phyloP scores from a whole-genome alignment of 2,329 filamentous ascomycete species.

The Arachnomyces sp. region DNA sequence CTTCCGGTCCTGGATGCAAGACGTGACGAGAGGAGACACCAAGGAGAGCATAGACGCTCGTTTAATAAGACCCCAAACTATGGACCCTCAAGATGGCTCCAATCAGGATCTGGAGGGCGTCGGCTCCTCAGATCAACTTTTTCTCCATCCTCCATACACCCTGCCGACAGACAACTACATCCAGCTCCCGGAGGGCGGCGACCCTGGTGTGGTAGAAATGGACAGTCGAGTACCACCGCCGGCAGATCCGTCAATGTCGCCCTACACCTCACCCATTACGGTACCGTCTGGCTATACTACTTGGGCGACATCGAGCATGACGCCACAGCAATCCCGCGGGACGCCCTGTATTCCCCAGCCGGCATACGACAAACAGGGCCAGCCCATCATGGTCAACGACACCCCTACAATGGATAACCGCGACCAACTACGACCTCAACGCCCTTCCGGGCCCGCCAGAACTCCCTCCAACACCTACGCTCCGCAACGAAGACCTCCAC shows the following conservation, averaged over 20 bases:
- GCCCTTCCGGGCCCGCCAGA: constrained; percentile 60
- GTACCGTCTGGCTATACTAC: too few species aligned
- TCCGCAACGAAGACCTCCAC: constrained; percentile 48
- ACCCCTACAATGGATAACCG: constrained; percentile 20
- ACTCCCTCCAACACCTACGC: constrained; percentile 76
- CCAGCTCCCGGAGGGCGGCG: constrained; percentile 14
- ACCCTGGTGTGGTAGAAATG: too few species aligned
- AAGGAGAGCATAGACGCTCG: constrained; percentile 11
- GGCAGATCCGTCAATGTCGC: constrained; percentile 10
- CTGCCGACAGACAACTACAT: constrained; percentile 18
- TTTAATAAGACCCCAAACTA: constrained; percentile 17
- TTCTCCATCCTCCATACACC: constrained; percentile 24
- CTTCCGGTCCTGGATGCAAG: not conserved
- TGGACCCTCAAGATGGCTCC: constrained; percentile 36
- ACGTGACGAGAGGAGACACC: constrained; percentile 1
- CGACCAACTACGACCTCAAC: constrained; percentile 46
- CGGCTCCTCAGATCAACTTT: constrained; percentile 34
- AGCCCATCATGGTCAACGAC: constrained; percentile 13
- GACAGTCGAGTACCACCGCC: constrained; percentile 17
- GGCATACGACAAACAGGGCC: constrained; percentile 31
- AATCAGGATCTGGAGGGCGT: constrained; percentile 34
- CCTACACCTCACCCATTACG: too few species aligned
- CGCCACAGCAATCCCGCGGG: constrained; percentile 33
- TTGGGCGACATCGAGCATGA: constrained; percentile 26
- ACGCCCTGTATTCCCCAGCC: constrained; percentile 33